These are phyloP conservation scores for Phytopythium cucurbitacearum DNA, from an alignment of 352 stramenopile species.

Conservation along the genomic window DNA sequence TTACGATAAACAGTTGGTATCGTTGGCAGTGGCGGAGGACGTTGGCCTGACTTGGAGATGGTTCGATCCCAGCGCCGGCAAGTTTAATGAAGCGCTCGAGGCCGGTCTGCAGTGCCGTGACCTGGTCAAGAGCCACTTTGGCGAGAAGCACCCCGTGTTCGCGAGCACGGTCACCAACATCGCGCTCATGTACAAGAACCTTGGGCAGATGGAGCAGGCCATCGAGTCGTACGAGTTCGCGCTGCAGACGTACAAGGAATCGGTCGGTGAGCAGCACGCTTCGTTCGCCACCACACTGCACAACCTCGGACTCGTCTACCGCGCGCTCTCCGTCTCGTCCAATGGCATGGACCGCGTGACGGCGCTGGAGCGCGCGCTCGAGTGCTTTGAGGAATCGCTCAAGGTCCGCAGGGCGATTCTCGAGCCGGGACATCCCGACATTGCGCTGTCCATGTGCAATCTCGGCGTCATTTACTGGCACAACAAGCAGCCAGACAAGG, in stretches of 20 bases:
- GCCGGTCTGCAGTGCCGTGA: constrained; percentile 67
- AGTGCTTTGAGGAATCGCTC: constrained; percentile 78
- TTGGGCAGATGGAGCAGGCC: constrained; percentile 68
- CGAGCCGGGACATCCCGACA: constrained; percentile 70
- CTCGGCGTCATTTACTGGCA: constrained; percentile 79
- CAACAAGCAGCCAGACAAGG: constrained; percentile 73
- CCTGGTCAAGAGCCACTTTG: constrained; percentile 67
- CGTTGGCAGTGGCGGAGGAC: constrained; percentile 1
- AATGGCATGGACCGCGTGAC: constrained; percentile 67
- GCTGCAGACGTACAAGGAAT: constrained; percentile 76
- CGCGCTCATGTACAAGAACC: constrained; percentile 86
- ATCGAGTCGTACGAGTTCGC: constrained; percentile 81
- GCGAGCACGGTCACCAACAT: constrained; percentile 86
- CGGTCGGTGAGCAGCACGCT: constrained; percentile 73
- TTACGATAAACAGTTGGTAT: neutral
- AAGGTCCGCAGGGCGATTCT: constrained; percentile 70
- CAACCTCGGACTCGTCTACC: constrained; percentile 78
- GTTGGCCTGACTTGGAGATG: too few relatives aligned
- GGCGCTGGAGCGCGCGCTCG: constrained; percentile 56
- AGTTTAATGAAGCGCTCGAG: constrained; percentile 65
- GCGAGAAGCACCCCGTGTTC: constrained; percentile 73
- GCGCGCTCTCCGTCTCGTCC: constrained; percentile 45
- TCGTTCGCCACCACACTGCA: constrained; percentile 83
- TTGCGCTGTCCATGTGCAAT: constrained; percentile 80
- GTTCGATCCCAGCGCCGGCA: constrained; percentile 31